Conservation (phyloP, 176 grass and related monocot genomes). For the Oryza rufipogon region DNA sequence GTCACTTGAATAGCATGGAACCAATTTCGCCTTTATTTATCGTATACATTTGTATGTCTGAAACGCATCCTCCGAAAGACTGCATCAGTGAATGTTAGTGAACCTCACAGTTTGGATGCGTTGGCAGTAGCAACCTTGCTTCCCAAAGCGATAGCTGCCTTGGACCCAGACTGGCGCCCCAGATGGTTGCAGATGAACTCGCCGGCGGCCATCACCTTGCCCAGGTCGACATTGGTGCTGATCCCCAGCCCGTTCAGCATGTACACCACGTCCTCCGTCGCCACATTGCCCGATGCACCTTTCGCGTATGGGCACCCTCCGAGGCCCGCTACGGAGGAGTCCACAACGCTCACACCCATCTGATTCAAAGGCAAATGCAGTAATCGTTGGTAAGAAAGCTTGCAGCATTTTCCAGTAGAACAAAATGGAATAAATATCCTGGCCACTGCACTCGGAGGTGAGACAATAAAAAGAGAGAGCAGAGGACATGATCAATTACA, state of each 20-base stretch:
- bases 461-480: no score
- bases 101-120: constrained; percentile 55
- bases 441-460: no score
- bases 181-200: constrained; percentile 75
- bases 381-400: background rate
- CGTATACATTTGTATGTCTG: background rate
- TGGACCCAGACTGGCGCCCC: constrained; percentile 77
- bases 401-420: no score
- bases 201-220: constrained; percentile 75
- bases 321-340: constrained; percentile 76
- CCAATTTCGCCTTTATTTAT: background rate
- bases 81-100: background rate
- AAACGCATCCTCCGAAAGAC: background rate
- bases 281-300: constrained; percentile 81
- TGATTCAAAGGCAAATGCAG: background rate
- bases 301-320: constrained; percentile 88
- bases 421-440: no score
- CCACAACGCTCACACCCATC: constrained; percentile 70
- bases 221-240: constrained; percentile 61
- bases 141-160: constrained; percentile 62
- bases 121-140: constrained; percentile 46
- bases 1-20: no score
- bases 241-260: constrained; percentile 84
- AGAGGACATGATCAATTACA: background rate
- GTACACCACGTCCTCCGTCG: constrained; percentile 87